phyloP scores from a whole-genome alignment of 768 basidiomycete genomes.

The Lactarius indigo region DNA sequence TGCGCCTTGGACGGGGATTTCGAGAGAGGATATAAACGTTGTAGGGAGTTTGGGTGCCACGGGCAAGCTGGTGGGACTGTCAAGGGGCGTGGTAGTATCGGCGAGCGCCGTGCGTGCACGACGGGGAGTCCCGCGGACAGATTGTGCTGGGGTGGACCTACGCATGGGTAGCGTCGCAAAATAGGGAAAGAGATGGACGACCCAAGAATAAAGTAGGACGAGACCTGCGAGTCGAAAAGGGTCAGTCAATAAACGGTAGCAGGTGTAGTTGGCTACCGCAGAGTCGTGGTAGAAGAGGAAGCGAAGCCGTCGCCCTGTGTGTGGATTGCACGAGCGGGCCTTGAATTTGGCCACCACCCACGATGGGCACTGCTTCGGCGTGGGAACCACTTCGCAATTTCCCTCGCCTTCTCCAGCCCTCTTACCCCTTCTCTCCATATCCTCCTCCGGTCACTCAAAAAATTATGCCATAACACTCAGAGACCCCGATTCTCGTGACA shows the following conservation, averaged over 20 bases:
- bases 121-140: constrained; percentile 26
- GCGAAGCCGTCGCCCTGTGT: constrained; percentile 23
- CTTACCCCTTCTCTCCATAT: background rate
- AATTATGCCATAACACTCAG: background rate
- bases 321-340: constrained; percentile 26
- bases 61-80: constrained; percentile 14
- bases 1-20: constrained; percentile 75
- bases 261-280: constrained; percentile 8
- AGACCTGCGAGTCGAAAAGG: background rate
- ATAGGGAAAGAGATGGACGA: background rate
- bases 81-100: constrained; percentile 24
- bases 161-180: constrained; percentile 16
- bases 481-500: background rate
- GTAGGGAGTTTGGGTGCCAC: constrained; percentile 41
- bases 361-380: constrained; percentile 25
- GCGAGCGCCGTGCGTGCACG: constrained; percentile 22
- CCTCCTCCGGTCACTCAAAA: background rate
- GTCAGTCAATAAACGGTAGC: constrained; percentile 10
- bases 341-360: constrained; percentile 29
- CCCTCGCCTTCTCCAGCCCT: constrained; percentile 18
- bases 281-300: constrained; percentile 24
- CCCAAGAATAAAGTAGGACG: background rate
- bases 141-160: constrained; percentile 20
- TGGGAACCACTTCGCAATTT: constrained; percentile 24
- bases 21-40: constrained; percentile 62